Evolutionary conservation across 2,329 filamentous ascomycete species (phyloP), one percentile per base, ranked within the genome.

Genomic region (Ceratocystis huliohia): DNA sequence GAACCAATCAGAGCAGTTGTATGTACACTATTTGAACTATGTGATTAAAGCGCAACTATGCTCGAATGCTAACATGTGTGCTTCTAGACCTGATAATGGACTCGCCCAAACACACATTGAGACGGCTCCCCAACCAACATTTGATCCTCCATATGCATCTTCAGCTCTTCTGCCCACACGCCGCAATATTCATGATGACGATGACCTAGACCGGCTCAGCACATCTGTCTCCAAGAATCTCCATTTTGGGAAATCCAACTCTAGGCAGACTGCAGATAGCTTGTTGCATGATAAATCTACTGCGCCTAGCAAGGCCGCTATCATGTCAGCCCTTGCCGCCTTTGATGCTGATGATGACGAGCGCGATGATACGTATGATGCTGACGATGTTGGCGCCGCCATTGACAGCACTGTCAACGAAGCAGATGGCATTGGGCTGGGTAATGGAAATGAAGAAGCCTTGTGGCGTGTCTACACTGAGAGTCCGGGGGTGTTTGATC

Each of bases 321-420:
- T 96, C 71, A 78, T 96, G 28, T 89, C 92, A 2, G 93, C 93
- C 0, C 83, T 97, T 1, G 90, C 91, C 17, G 83, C 88, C 0
- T 96, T 97, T 70, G 92, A 97, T 76, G 88, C 87, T 0, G 93
- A 97, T 71, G 94, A 97, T 70, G 94, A 99, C 74, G 94, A 99
- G 77, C 84, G 91, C 45, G 94, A 99, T 74, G 94, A 99, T 74
- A 97, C 93, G 0, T 99, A 99, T 73, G 94, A 99, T 72, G 85
- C 87, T 1, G 90, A 86, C 63, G 94, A 97, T 72, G 91, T 97
- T 1, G 94, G 94, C 45, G 92, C 93, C 25, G 89, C 89, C 0
- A 86, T 96, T 2, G 91, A 96, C 71, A 79, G 82, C 5, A 80
- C 84, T n/a, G 79, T 82, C 45, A 82, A 84, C 64, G 80, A 82